A percentile compares a stretch with the other conserved stretches of the same genome.
These are phyloP conservation scores for Gossypium bickii DNA, from an alignment of 345 rosid species.

Conservation along the genomic window DNA sequence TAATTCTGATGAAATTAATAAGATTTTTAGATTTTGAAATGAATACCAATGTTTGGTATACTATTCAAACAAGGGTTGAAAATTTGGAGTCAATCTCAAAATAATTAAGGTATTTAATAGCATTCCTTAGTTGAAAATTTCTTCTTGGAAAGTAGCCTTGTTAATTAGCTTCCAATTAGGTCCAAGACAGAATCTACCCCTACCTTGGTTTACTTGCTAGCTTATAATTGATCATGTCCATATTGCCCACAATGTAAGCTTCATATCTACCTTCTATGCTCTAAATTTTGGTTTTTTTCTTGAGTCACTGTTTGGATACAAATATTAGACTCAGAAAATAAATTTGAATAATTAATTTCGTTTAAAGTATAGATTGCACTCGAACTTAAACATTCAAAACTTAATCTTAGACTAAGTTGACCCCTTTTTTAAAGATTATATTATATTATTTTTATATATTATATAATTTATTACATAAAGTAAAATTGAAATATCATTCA, in stretches of 20 bases:
- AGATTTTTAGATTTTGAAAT: background rate
- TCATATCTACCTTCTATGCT: background rate
- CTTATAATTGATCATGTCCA: background rate
- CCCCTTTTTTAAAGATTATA: no score
- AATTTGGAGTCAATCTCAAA: background rate
- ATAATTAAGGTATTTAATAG: background rate
- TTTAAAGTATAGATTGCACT: no score
- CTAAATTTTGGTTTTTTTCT: no score
- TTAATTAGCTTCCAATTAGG: background rate
- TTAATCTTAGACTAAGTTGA: no score
- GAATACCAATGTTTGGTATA: no score
- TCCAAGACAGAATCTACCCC: background rate
- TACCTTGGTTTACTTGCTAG: background rate
- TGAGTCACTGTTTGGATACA: no score
- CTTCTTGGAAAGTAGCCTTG: background rate
- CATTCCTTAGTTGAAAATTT: background rate
- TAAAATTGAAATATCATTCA: no score
- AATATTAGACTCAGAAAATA: no score
- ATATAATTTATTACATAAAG: no score
- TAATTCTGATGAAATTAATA: background rate
- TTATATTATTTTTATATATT: no score
- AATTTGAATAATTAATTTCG: no score
- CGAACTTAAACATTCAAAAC: no score
- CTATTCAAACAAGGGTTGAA: background rate
- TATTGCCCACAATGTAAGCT: background rate